Conservation (phyloP, 768 basidiomycete genomes). For the Kwoniella mangroviensis region DNA sequence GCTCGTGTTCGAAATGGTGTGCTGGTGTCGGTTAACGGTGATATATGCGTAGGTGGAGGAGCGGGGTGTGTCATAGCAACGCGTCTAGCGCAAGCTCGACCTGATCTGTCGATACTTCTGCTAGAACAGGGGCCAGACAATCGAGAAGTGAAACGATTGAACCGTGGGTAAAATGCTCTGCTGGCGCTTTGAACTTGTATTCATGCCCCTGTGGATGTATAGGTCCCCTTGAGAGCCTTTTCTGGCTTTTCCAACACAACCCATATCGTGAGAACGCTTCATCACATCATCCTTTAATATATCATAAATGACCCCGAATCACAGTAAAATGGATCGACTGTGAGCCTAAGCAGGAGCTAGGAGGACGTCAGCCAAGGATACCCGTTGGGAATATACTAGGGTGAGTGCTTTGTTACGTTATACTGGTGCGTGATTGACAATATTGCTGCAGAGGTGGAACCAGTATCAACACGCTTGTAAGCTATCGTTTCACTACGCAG, state of each 20-base stretch:
- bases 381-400: slow-evolving; percentile 33
- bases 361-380: slow-evolving; percentile 23
- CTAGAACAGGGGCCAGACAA: slow-evolving; percentile 27
- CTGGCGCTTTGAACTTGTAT: too few relatives aligned
- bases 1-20: neutral
- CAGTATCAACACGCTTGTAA: slow-evolving; percentile 31
- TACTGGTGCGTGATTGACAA: neutral
- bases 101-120: slow-evolving; percentile 25
- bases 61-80: slow-evolving; percentile 32
- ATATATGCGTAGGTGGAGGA: slow-evolving; percentile 22
- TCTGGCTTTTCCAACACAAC: slow-evolving; percentile 24
- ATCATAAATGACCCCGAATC: neutral
- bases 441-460: slow-evolving; percentile 25
- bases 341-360: slow-evolving; percentile 14
- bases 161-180: slow-evolving; percentile 4
- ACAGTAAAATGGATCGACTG: slow-evolving; percentile 17
- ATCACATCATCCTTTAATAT: neutral
- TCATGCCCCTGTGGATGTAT: neutral
- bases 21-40: neutral
- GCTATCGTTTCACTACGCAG: neutral
- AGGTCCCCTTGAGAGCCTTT: slow-evolving; percentile 35
- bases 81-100: slow-evolving; percentile 26
- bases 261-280: slow-evolving; percentile 15
- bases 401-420: slow-evolving; percentile 10
- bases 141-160: slow-evolving; percentile 6